Percentiles rank a stretch among this genome's conserved stretches.
These are phyloP conservation scores for Cystofilobasidium capitatum DNA, from an alignment of 768 basidiomycete genomes.

Conservation along the genomic window DNA sequence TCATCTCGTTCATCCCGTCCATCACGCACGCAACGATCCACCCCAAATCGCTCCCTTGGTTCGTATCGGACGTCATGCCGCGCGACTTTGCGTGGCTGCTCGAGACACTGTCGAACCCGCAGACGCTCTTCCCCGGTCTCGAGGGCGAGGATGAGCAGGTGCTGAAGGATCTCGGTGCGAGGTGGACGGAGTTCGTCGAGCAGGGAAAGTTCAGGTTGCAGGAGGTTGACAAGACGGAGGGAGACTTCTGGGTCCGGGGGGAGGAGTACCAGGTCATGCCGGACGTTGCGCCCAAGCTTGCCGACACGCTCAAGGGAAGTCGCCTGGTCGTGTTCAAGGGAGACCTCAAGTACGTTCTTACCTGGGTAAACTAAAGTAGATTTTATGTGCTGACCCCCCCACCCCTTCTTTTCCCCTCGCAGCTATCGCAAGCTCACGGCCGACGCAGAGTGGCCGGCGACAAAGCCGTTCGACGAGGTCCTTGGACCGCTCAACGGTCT, in stretches of 20 bases:
- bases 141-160: slow-evolving; percentile 33
- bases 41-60: slow-evolving; percentile 93
- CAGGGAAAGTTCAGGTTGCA: slow-evolving; percentile 57
- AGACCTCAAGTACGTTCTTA: slow-evolving; percentile 69
- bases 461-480: slow-evolving; percentile 62
- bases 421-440: slow-evolving; percentile 87
- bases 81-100: slow-evolving; percentile 63
- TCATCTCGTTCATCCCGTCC: slow-evolving; percentile 79
- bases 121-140: slow-evolving; percentile 50
- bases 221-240: slow-evolving; percentile 37
- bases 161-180: slow-evolving; percentile 52
- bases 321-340: slow-evolving; percentile 82
- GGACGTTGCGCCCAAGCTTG: slow-evolving; percentile 10
- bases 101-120: slow-evolving; percentile 36
- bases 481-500: slow-evolving; percentile 56
- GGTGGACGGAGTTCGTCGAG: slow-evolving; percentile 67
- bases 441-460: slow-evolving; percentile 77
- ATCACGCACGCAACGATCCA: slow-evolving; percentile 79
- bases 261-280: slow-evolving; percentile 38
- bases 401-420: slow-evolving; percentile 13
- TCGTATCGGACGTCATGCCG: slow-evolving; percentile 89
- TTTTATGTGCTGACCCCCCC: neutral
- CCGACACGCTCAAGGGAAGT: slow-evolving; percentile 46
- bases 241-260: slow-evolving; percentile 39
- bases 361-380: neutral